Base-by-base conservation (phyloP, 768 basidiomycete genomes). In the Leccinum obscurum region DNA sequence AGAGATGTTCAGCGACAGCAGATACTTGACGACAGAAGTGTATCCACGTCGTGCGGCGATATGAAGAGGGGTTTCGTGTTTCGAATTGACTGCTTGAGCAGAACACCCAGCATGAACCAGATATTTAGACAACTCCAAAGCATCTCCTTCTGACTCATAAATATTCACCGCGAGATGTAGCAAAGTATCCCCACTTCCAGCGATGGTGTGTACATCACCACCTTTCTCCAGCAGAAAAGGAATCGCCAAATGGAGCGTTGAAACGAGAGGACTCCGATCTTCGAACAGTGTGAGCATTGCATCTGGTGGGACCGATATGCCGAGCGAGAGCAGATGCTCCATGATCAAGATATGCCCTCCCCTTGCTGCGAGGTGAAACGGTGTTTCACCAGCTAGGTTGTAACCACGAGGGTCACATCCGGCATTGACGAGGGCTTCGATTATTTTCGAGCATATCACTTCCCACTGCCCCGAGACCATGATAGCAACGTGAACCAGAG, bases 61-160 rank as follows among this genome's bases (percentile, higher is more conserved):
- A 35, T 56, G 58, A 14, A 58, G 44, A 4, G 58, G 58, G 6
- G 41, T 58, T 28, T 58, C n/a, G 6, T 34, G 15, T 17, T 6
- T 1, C 3, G 8, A 14, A 44, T 58, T 56, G 32, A 7, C 13
- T 57, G 7, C 13, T 5, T 24, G 6, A 0, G 13, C 24, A 13
- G 1, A 11, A 9, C 54, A 56, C 6, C 58, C 58, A n/a, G 24
- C 30, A 17, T 46, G 41, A 4, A 58, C 32, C 17, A 58, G 32
- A 4, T 34, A 0, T 15, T 48, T 26, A 1, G 3, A 9, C 22
- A 57, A 35, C 4, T 58, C 41, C 10, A 58, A 46, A 6, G 54
- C 32, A 0, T 56, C 6, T 26, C 11, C 8, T 15, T 56, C 54
- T 24, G 22, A 24, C 22, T 24, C 22, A 24, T 24, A 24, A 3